Base-by-base conservation (phyloP, 2,329 filamentous ascomycete genomes). In the Pseudophaeomoniella oleicola region DNA sequence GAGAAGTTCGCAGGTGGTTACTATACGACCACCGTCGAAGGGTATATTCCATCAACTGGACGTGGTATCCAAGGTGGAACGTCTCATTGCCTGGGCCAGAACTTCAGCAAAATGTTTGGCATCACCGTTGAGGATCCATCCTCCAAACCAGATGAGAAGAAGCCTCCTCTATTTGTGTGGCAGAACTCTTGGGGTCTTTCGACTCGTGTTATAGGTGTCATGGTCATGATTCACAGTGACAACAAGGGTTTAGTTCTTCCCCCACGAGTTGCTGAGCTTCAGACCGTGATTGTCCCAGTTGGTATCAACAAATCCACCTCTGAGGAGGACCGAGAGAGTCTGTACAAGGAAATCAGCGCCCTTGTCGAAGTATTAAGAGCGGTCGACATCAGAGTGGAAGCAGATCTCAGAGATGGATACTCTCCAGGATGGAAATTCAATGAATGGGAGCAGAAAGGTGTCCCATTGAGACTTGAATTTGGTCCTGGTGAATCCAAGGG, bases 121-220 rank as follows among this genome's bases (percentile, higher is more conserved):
- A 96, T 98, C 57, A 93, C 81, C 1, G 85, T 98, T 18, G 88
- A 98, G 59, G 87, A 98, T 54, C 90, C 90, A 16, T 67, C 69
- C 41, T 72, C 70, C 35, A 77, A 78, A 52, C 66, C 70, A 33
- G 77, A 72, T 34, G 75, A 90, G 58, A 81, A 83, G 62, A 81
- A 82, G 46, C 71, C 78, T 48, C 78, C 85, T 52, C 66, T 94
- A 39, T 67, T 88, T 54, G 87, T 96, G 39, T 96, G 88, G 87
- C 90, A 98, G 60, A 98, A 98, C 68, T 94, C 86, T 11, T 98
- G 90, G 90, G 90, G 90, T 62, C 74, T 98, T 42, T 96, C 88
- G 1, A 98, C 90, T 37, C 85, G 90, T 56, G 85, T 88, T 39
- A 93, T 98, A 46, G 92, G 90, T 64, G 86, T 96, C 57, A 96